Evolutionary conservation across 345 rosid species (phyloP), one percentile per base, ranked within the genome.

Genomic region (Noccaea caerulescens): DNA sequence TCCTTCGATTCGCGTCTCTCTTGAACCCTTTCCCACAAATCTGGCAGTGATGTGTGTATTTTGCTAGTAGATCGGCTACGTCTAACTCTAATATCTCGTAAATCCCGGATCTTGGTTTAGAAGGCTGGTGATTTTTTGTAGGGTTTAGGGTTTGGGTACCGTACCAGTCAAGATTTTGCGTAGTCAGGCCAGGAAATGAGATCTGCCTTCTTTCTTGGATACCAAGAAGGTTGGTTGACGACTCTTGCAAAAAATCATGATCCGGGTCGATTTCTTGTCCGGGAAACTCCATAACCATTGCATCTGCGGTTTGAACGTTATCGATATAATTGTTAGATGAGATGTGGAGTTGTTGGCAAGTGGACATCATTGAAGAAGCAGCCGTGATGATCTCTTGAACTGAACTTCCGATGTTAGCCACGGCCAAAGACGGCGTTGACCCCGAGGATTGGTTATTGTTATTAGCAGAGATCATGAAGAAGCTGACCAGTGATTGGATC

Each of bases 11-110:
- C 30, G 98, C 98, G 6, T 92, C 96, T 34, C 96, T 78, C 77
- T 89, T 92, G 82, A 89, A 92, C 49, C 98, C 96, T 76, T 92
- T 92, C 10, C 89, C 90, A 7, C 96, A 92, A 43, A 92, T 80
- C 51, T 81, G 85, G 66, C 98, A 92, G 55, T 88, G 85, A 81
- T 92, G 98, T 5, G 93, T 86, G 80, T 88, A 92, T 77, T 90
- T 92, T 0, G 98, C 96, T 41, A 92, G 63, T 23, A 92, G 69
- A 50, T 88, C 87, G 0, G 75, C 75, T 1, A 77, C 95, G n/a
- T 80, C 85, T 64, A 88, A 62, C 75, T 92, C 96, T 32, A 92
- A 51, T 20, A 90, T 72, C 36, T 89, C 90, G 18, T 41, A 66
- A 56, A 66, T 61, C 11, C 63, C 72, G 0, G 45, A 4, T 16